Conservation (phyloP, 148 eudicot species). For the Silene latifolia region DNA sequence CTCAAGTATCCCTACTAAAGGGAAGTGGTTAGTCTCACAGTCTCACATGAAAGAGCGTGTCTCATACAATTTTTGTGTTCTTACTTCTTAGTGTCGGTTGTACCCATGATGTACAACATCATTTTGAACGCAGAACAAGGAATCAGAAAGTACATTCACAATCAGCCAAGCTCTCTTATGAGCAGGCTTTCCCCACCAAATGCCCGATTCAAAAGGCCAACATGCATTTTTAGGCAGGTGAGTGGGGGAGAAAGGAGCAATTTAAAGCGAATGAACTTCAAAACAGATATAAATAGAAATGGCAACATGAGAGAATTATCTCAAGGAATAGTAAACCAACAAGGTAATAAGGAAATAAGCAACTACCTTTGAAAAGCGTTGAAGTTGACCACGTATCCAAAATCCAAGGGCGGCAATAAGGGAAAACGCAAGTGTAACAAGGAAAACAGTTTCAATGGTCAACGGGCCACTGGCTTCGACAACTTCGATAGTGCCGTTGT, state of each 20-base stretch:
- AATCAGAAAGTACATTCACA: background rate
- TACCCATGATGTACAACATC: too few species aligned
- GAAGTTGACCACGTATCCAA: conserved; percentile 67
- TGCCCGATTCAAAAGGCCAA: background rate
- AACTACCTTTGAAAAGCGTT: conserved; percentile 65
- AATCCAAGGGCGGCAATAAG: conserved; percentile 65
- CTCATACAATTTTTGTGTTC: background rate
- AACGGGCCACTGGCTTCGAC: conserved; percentile 68
- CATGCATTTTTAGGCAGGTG: background rate
- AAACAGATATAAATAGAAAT: background rate
- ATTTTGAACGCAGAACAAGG: background rate
- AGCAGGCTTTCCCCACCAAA: background rate
- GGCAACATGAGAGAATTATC: background rate
- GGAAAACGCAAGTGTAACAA: conserved; percentile 61
- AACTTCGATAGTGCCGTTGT: conserved; percentile 91
- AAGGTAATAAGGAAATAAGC: background rate
- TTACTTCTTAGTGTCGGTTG: too few species aligned
- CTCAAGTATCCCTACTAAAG: background rate
- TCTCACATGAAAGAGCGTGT: background rate
- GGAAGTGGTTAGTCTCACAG: too few species aligned
- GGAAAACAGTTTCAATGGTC: conserved; percentile 85
- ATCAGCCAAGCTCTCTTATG: background rate
- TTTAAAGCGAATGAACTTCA: background rate
- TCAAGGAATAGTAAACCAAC: background rate
- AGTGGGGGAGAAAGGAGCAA: background rate